These are phyloP conservation scores for Syzygium aromaticum DNA, from an alignment of 345 rosid species.

Conservation along the genomic window DNA sequence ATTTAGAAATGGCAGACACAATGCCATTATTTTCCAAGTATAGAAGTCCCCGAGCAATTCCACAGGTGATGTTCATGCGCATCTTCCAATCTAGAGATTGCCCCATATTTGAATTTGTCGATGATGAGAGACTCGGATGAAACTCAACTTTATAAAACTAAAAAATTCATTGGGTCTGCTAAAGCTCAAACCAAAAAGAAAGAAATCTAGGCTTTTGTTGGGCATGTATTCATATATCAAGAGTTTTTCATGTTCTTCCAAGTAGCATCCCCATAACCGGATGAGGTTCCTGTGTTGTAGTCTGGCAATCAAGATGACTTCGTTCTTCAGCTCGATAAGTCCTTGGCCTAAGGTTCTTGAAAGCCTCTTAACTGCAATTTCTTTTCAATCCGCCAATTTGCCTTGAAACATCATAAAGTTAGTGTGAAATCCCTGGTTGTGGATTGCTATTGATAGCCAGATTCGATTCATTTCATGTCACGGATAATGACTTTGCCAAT, in stretches of 20 bases:
- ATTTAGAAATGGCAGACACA: neutral
- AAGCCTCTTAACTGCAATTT: constrained; percentile 20
- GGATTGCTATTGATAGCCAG: neutral
- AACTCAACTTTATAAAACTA: too few relatives aligned
- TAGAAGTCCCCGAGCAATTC: constrained; percentile 25
- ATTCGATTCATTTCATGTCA: neutral
- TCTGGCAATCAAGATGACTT: constrained; percentile 8
- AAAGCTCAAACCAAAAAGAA: neutral
- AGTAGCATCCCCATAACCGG: constrained; percentile 10
- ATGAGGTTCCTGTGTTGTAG: constrained; percentile 16
- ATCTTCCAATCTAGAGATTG: constrained; percentile 10
- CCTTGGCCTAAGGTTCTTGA: constrained; percentile 16
- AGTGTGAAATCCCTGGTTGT: neutral
- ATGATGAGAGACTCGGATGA: too few relatives aligned
- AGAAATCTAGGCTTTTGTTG: constrained; percentile 14
- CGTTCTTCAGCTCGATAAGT: constrained; percentile 9
- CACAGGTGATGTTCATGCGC: constrained; percentile 20
- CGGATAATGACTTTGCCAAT: neutral
- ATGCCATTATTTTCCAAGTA: constrained; percentile 15
- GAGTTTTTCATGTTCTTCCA: constrained; percentile 9
- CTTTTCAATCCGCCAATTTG: constrained; percentile 5
- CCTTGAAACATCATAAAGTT: neutral
- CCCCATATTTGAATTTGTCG: neutral
- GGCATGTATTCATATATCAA: constrained; percentile 12
- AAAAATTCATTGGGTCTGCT: neutral